phyloP scores from a whole-genome alignment of 148 eudicot species.

The Cornus suecica region DNA sequence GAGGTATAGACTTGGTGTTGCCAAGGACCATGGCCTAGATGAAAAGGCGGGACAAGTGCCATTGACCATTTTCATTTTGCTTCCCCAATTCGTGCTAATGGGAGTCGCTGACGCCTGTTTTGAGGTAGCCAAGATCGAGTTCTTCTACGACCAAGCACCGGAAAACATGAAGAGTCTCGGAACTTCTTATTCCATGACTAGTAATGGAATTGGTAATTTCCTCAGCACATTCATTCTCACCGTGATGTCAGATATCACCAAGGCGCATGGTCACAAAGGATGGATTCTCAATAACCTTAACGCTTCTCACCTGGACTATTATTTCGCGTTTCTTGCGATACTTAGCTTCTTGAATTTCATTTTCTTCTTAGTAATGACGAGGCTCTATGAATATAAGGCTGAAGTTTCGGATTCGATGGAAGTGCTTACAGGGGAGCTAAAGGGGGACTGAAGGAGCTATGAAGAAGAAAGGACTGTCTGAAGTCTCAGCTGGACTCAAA shows the following conservation, averaged over 20 bases:
- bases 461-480: no score
- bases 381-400: constrained; percentile 5
- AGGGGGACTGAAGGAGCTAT: background rate
- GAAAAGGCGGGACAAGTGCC: background rate
- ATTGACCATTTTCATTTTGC: background rate
- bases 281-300: constrained; percentile 20
- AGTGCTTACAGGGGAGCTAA: background rate
- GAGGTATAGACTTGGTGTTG: constrained; percentile 12
- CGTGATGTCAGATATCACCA: constrained; percentile 12
- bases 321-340: constrained; percentile 7
- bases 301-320: constrained; percentile 12
- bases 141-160: background rate
- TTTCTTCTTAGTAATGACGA: constrained; percentile 13
- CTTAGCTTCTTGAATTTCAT: constrained; percentile 13
- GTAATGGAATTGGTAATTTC: constrained; percentile 9
- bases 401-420: constrained; percentile 1
- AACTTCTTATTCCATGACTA: constrained; percentile 2
- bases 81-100: background rate
- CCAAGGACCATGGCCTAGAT: constrained; percentile 1
- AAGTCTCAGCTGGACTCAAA: no score
- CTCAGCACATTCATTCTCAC: constrained; percentile 16
- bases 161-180: constrained; percentile 1
- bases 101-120: background rate
- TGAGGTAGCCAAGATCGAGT: constrained; percentile 1
- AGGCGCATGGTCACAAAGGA: constrained; percentile 11